Percentiles rank a stretch among this genome's conserved stretches.
These are phyloP conservation scores for Kernera saxatilis DNA, from an alignment of 345 rosid genomes.

Conservation along the genomic window DNA sequence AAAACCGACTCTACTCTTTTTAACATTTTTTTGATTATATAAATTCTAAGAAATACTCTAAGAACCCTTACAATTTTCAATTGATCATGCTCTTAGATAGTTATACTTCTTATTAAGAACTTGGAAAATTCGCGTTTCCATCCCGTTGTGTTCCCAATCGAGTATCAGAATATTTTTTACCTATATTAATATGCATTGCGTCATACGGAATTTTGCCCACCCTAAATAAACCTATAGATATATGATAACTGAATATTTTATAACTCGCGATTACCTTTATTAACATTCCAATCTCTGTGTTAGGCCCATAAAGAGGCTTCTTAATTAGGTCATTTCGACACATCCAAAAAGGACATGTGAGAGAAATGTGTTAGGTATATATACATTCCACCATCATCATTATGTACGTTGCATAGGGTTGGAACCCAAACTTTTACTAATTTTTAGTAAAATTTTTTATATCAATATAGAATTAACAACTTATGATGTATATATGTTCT, in stretches of 20 bases:
- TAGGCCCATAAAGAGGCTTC: background rate
- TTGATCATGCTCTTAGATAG: too few species aligned
- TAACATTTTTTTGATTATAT: too few species aligned
- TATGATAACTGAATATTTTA: background rate
- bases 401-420: background rate
- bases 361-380: conserved; percentile 10
- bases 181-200: too few species aligned
- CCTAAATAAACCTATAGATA: too few species aligned
- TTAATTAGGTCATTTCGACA: background rate
- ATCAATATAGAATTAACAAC: background rate
- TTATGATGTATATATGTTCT: background rate
- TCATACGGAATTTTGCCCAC: too few species aligned
- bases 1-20: too few species aligned
- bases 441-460: background rate
- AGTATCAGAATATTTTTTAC: too few species aligned
- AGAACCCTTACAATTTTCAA: too few species aligned
- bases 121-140: too few species aligned
- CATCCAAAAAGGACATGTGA: background rate
- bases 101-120: too few species aligned
- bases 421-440: background rate
- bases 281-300: background rate
- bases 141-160: too few species aligned
- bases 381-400: background rate
- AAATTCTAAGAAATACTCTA: too few species aligned
- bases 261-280: background rate